These are phyloP conservation scores for Trichoderma gamsii DNA, from an alignment of 495 filamentous ascomycete species.

Conservation along the genomic window DNA sequence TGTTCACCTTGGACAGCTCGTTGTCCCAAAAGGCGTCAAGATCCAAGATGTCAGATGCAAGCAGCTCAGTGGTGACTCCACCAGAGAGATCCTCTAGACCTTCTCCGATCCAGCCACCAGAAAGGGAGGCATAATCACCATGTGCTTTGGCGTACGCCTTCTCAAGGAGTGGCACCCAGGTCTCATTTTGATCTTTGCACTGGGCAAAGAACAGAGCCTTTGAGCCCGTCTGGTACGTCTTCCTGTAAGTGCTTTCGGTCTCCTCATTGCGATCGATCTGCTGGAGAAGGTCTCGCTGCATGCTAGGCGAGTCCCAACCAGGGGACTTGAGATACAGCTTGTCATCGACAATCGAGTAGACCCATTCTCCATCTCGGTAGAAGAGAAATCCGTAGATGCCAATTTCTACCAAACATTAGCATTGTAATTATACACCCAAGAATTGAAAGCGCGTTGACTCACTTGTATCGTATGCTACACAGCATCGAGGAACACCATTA, in stretches of 20 bases:
- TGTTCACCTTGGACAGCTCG: conserved; percentile 79
- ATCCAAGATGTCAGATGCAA: conserved; percentile 82
- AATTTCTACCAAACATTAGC: conserved; percentile 39
- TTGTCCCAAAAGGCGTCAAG: conserved; percentile 83
- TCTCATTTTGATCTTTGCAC: conserved; percentile 82
- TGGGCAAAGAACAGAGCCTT: conserved; percentile 84
- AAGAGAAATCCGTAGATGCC: conserved; percentile 97
- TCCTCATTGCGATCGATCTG: conserved; percentile 54
- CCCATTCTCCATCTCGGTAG: conserved; percentile 91
- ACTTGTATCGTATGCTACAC: conserved; percentile 66
- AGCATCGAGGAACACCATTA: conserved; percentile 70
- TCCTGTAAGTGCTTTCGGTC: conserved; percentile 70
- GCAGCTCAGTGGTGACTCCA: conserved; percentile 79
- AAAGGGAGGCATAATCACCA: conserved; percentile 71
- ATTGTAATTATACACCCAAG: background rate
- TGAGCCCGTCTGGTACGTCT: conserved; percentile 71
- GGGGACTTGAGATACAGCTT: conserved; percentile 74
- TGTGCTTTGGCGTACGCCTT: conserved; percentile 97
- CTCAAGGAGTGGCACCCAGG: conserved; percentile 87
- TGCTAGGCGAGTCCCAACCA: conserved; percentile 63
- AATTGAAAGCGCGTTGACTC: conserved; percentile 15
- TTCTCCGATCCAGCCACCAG: conserved; percentile 83
- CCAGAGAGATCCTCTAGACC: conserved; percentile 90
- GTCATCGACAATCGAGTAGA: conserved; percentile 81
- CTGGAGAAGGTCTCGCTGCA: conserved; percentile 47